phyloP scores from a whole-genome alignment of 2,329 filamentous ascomycete species.

The Botryotinia narcissicola region DNA sequence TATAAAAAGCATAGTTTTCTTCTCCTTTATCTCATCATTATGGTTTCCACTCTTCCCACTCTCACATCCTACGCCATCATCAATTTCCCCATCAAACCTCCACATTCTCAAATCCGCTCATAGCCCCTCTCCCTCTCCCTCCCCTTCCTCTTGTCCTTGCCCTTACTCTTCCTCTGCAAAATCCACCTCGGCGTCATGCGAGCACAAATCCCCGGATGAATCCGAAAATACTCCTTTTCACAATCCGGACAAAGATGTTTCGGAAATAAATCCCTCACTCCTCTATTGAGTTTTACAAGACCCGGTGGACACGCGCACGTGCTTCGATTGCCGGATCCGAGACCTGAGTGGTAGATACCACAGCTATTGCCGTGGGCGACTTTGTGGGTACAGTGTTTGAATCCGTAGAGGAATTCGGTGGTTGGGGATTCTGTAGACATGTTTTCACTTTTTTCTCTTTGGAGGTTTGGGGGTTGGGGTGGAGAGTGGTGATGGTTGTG shows the following conservation, averaged over 20 bases:
- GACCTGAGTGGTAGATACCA: background rate
- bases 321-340: background rate
- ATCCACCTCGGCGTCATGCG: background rate
- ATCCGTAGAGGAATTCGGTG: background rate
- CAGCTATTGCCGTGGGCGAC: background rate
- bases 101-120: background rate
- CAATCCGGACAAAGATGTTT: background rate
- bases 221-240: background rate
- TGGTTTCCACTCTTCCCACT: background rate
- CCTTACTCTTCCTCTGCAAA: background rate
- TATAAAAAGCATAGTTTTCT: background rate
- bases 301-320: background rate
- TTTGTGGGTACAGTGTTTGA: background rate
- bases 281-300: background rate
- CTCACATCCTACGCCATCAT: no score
- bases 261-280: background rate
- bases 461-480: background rate
- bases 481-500: background rate
- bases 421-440: background rate
- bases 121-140: background rate
- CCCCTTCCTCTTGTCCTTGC: background rate
- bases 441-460: background rate
- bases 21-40: background rate
- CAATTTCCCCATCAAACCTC: no score
- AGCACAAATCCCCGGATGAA: background rate